Base-by-base conservation (phyloP, 1,284 basidiomycete species). In the Ceratobasidium sp. region DNA sequence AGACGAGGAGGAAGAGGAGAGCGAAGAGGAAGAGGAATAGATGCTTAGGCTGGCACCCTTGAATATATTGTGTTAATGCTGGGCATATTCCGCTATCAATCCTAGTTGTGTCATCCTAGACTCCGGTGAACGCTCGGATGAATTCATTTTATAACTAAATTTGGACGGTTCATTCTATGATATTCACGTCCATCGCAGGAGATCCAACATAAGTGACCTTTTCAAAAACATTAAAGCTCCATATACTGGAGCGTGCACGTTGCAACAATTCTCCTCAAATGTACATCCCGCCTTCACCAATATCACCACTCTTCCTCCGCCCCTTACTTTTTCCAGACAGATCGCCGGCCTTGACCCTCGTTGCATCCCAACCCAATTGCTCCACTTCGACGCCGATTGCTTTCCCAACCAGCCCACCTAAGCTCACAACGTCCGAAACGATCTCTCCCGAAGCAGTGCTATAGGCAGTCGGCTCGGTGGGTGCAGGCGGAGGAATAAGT, bases 1-100 rank as follows among this genome's bases (percentile, higher is more conserved):
- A 1, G 80, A 79, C 7, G 81, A 81, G 18, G 83, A 83, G 10
- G 82, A 80, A 46, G 79, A 81, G 26, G 68, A 51, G 6, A 70
- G 78, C 42, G 79, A 81, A 20, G 81, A 81, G 23, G 77, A 78
- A 46, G 77, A 73, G n/a, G 78, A 80, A 20, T 67, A 71, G 55
- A 49, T 18, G 28, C 15, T 40, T 51, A 33, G n/a, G 28, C 5
- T 5, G n/a, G 26, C 26, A 9, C 10, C 6, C 13, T 64, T 6
- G 15, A 6, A 20, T 71, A 55, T 33, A 18, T 12, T 26, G 26
- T 58, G 10, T 10, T 15, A 20, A 61, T 15, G 20, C 20, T 51
- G 49, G 20, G 49, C 49, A 51, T 51, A 51, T 15, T 20, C 49
- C 13, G 20, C 20, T 15, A 20, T 51, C 20, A 51, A 51, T n/a